Conservation (phyloP, 106 monocot species). For the Platanthera zijinensis region DNA sequence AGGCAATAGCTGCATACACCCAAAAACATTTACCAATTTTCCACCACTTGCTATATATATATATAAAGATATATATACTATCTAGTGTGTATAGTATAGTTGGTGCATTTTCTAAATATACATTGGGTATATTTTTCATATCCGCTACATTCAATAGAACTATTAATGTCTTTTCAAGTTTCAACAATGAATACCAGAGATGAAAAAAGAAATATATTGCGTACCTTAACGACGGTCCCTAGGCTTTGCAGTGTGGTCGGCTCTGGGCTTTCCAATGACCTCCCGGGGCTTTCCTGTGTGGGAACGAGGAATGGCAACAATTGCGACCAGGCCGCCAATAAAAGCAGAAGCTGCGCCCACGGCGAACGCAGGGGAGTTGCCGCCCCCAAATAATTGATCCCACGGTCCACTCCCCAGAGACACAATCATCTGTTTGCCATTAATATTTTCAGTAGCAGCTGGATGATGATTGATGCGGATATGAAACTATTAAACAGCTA, state of each 20-base stretch:
- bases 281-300: conserved; percentile 11
- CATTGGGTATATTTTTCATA: not conserved
- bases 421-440: conserved; percentile 46
- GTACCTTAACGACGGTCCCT: conserved; percentile 38
- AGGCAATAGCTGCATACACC: no score
- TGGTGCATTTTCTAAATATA: no score
- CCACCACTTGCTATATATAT: no score
- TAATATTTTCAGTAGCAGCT: not conserved
- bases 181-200: not conserved
- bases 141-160: no score
- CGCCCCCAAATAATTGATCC: conserved; percentile 89
- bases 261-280: not conserved
- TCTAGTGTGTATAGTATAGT: no score
- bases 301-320: conserved; percentile 54
- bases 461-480: not conserved
- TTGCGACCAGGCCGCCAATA: conserved; percentile 60
- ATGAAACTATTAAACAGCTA: not conserved
- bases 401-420: conserved; percentile 78
- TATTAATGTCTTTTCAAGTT: no score
- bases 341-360: conserved; percentile 71
- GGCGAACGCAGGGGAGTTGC: conserved; percentile 79
- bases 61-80: no score
- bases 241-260: not conserved
- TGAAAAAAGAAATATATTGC: not conserved
- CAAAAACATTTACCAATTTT: no score